Evolutionary conservation across 1,139 yeast species (phyloP).

Genomic region (Pneumocystis oryctolagi): DNA sequence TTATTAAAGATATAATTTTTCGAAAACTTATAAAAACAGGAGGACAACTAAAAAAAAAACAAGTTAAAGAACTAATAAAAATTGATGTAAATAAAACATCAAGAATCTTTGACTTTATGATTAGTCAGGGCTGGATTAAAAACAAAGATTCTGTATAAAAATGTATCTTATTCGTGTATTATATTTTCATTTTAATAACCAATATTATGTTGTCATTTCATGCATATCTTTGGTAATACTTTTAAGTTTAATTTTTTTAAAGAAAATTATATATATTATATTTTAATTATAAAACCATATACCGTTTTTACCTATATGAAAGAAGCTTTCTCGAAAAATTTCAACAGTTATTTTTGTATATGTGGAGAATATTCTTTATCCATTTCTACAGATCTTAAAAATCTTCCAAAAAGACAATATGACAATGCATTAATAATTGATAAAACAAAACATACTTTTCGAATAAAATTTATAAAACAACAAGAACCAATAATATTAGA

Average conservation of each 20-base stretch:
- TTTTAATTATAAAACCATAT: not conserved
- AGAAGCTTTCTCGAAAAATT: not conserved
- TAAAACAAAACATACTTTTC: not conserved
- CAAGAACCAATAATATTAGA: not conserved
- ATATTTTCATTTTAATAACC: no score
- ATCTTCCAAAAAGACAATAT: not conserved
- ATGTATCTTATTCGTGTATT: constrained; percentile 30
- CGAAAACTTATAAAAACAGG: constrained; percentile 76
- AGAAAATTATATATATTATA: no score
- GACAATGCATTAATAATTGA: not conserved
- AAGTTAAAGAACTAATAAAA: constrained; percentile 66
- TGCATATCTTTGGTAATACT: no score
- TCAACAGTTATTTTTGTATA: not conserved
- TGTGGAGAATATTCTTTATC: not conserved
- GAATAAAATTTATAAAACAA: not conserved
- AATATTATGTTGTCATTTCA: no score
- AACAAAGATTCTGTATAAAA: constrained; percentile 5
- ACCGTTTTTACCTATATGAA: not conserved
- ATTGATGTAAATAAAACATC: constrained; percentile 79
- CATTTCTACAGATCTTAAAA: not conserved
- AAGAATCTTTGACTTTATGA: constrained; percentile 80
- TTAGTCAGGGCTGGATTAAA: constrained; percentile 69
- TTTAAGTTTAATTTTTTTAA: no score
- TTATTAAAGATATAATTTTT: constrained; percentile 81
- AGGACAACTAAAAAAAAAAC: constrained; percentile 66